These are phyloP conservation scores for Tephrocybe sp. DNA, from an alignment of 768 basidiomycete species.

Conservation along the genomic window DNA sequence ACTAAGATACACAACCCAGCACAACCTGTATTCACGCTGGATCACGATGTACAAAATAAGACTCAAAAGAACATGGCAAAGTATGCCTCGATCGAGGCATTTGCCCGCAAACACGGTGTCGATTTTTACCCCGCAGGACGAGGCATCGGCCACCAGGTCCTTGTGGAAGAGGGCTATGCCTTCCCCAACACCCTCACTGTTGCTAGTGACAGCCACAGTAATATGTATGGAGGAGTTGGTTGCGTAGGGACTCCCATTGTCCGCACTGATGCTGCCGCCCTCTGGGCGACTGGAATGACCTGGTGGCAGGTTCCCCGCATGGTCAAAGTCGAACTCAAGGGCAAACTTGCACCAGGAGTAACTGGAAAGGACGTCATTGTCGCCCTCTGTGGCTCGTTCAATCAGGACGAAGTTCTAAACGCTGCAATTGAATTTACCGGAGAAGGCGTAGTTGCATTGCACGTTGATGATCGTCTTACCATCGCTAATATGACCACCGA, in stretches of 20 bases:
- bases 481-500: constrained; percentile 99
- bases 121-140: constrained; percentile 98
- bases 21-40: constrained; percentile 94
- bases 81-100: constrained; percentile 88
- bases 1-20: constrained; percentile 75
- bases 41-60: constrained; percentile 98
- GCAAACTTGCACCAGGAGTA: constrained; percentile 81
- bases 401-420: constrained; percentile 95
- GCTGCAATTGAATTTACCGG: constrained; percentile 96
- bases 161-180: constrained; percentile 98
- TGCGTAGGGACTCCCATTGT: constrained; percentile 98
- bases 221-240: constrained; percentile 99
- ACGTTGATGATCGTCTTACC: constrained; percentile 91
- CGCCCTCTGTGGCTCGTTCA: constrained; percentile 93
- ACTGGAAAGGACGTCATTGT: constrained; percentile 99
- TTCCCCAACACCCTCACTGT: constrained; percentile 96
- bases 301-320: constrained; percentile 99
- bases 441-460: constrained; percentile 74
- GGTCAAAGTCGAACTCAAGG: constrained; percentile 90
- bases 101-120: constrained; percentile 80
- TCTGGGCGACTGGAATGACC: constrained; percentile 98
- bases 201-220: constrained; percentile 94
- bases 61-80: constrained; percentile 88
- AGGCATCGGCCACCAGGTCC: constrained; percentile 96
- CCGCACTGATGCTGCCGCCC: constrained; percentile 89